These are phyloP conservation scores for Hygrophorus pudorinus DNA, from an alignment of 768 basidiomycete species.

Conservation along the genomic window DNA sequence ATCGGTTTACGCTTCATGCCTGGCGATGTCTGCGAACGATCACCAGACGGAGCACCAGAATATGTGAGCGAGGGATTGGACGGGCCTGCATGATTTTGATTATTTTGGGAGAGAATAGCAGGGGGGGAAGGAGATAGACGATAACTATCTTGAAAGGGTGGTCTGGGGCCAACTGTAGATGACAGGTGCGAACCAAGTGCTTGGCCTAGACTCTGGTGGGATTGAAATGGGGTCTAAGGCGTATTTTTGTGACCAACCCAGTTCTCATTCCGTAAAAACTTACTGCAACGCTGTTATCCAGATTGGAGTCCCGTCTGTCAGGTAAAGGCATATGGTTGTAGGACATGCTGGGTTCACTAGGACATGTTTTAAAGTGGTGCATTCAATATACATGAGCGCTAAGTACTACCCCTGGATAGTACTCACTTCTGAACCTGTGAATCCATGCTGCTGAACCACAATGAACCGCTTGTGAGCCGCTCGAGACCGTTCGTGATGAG, in stretches of 20 bases:
- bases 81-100: constrained; percentile 23
- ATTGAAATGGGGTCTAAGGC: constrained; percentile 38
- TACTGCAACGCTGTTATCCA: constrained; percentile 54
- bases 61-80: constrained; percentile 29
- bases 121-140: constrained; percentile 30
- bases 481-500: constrained; percentile 4
- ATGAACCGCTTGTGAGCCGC: constrained; percentile 19
- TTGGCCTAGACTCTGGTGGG: constrained; percentile 52
- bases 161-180: constrained; percentile 24
- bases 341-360: constrained; percentile 50
- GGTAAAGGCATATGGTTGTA: constrained; percentile 46
- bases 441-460: constrained; percentile 20
- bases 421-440: constrained; percentile 31
- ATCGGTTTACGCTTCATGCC: constrained; percentile 44
- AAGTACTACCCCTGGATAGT: constrained; percentile 2
- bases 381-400: constrained; percentile 7
- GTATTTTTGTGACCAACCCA: constrained; percentile 16
- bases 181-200: constrained; percentile 46
- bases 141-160: constrained; percentile 20
- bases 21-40: constrained; percentile 21
- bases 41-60: constrained; percentile 15
- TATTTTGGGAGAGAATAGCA: constrained; percentile 18
- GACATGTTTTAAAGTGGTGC: constrained; percentile 14
- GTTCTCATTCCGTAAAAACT: constrained; percentile 20
- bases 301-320: constrained; percentile 43